Evolutionary conservation across 177 flowering plant genomes (phyloP), one percentile per base, ranked within the genome.

Genomic region (Telopea speciosissima): DNA sequence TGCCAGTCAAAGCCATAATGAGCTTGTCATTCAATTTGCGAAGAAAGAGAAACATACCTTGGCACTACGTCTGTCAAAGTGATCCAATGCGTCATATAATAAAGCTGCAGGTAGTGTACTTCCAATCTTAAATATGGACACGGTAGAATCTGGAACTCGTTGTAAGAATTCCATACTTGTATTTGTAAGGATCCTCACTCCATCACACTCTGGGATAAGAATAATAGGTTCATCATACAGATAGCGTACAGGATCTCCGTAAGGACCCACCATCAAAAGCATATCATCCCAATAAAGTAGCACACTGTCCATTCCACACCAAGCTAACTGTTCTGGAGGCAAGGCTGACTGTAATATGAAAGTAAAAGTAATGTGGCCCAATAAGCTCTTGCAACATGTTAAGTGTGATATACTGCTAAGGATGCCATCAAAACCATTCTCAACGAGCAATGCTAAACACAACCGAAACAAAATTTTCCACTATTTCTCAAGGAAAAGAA

Each of bases 221-320:
- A 88, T 72, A 44, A 96, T 73, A 2, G 97, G 96, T 69, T 96
- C 99, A 80, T 96, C 99, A 85, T 91, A 93, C 21, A 88, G 42
- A 76, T 96, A 96, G 31, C 81, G 85, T 25, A 93, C 89, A 16
- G 96, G 90, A 68, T 91, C 96, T 61, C 87, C 97, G 76, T 54
- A 77, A 56, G 97, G 96, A 63, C 98, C 98, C 72, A 93, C 91
- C 99, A 96, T 91, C 85, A 96, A 75, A 60, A 96, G 92, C 85
- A 79, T 75, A 75, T 91, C 99, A 81, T 93, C 96, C 98, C 98
- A 93, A 72, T 88, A 93, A 63, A 96, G 91, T 28, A 96, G 79
- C 65, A 96, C 92, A 71, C 90, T 88, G 68, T 96, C 92, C 88
- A 88, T 72, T 78, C 97, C 99, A 83, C 99, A 96, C 99, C 99